A percentile compares a stretch with the other conserved stretches of the same genome.
phyloP scores from a whole-genome alignment of 1,284 basidiomycete species.

The Phenoliferia sp. region DNA sequence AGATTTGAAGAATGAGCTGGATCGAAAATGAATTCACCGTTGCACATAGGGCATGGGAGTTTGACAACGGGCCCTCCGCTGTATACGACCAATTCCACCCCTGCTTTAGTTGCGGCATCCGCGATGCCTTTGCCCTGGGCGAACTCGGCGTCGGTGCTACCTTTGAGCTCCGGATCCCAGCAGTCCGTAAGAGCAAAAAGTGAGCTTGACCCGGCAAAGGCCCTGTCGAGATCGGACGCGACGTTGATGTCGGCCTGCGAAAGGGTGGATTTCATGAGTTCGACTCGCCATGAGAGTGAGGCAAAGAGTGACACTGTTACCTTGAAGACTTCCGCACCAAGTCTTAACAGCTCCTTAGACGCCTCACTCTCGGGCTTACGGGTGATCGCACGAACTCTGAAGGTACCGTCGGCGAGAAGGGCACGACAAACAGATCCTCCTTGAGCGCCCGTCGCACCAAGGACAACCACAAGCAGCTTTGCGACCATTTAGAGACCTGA shows the following conservation, averaged over 20 bases:
- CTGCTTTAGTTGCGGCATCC: background rate
- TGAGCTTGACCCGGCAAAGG: background rate
- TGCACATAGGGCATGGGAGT: background rate
- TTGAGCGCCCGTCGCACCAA: background rate
- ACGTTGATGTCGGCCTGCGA: conserved; percentile 3
- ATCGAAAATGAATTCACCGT: background rate
- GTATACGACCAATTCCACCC: background rate
- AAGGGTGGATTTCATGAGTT: background rate
- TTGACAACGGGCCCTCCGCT: background rate
- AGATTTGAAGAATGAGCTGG: background rate
- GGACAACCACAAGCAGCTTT: background rate
- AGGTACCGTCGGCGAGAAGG: background rate
- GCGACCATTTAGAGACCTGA: no score
- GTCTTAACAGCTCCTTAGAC: background rate
- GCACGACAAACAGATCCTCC: background rate
- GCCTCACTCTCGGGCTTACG: background rate
- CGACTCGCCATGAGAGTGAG: background rate
- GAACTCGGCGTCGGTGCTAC: background rate
- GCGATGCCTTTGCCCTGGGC: background rate
- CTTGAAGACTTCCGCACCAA: background rate
- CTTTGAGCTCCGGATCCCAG: background rate
- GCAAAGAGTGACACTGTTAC: background rate
- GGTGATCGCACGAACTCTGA: background rate
- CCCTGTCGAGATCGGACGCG: background rate
- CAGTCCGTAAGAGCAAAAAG: background rate